Conservation (phyloP, 1,139 yeast genomes). For the Casaregolazyma suthepensis region DNA sequence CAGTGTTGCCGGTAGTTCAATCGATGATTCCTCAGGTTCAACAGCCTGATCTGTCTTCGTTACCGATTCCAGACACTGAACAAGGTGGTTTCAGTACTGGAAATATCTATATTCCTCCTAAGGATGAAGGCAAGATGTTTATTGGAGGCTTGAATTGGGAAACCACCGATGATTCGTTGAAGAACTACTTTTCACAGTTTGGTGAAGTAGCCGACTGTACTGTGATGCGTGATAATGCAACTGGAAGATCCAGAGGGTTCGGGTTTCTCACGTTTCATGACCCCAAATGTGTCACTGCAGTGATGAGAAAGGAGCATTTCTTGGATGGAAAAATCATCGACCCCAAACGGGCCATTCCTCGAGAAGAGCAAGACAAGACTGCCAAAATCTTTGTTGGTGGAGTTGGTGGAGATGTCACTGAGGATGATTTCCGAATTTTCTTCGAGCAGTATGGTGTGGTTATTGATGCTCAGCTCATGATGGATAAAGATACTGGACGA, state of each 20-base stretch:
- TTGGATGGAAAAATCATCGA: conserved; percentile 96
- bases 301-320: conserved; percentile 79
- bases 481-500: conserved; percentile 95
- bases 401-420: conserved; percentile 91
- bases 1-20: conserved; percentile 15
- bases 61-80: conserved; percentile 17
- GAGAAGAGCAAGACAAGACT: conserved; percentile 95
- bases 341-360: conserved; percentile 96
- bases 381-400: conserved; percentile 99
- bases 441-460: conserved; percentile 89
- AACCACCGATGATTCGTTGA: conserved; percentile 75
- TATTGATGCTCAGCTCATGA: conserved; percentile 95
- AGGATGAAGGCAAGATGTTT: conserved; percentile 82
- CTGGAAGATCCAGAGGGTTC: conserved; percentile 95
- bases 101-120: conserved; percentile 37
- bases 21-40: conserved; percentile 18
- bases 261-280: conserved; percentile 89
- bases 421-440: conserved; percentile 80
- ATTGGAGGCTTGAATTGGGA: conserved; percentile 99
- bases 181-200: conserved; percentile 76
- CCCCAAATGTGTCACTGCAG: conserved; percentile 79
- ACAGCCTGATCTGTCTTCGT: conserved; percentile 26
- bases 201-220: conserved; percentile 89
- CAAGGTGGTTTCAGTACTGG: conserved; percentile 34
- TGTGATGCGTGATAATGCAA: conserved; percentile 85